A percentile compares a stretch with the other conserved stretches of the same genome.
Evolutionary conservation across 805 yeast species (phyloP).

Genomic region (Pichia phayaonensis): DNA sequence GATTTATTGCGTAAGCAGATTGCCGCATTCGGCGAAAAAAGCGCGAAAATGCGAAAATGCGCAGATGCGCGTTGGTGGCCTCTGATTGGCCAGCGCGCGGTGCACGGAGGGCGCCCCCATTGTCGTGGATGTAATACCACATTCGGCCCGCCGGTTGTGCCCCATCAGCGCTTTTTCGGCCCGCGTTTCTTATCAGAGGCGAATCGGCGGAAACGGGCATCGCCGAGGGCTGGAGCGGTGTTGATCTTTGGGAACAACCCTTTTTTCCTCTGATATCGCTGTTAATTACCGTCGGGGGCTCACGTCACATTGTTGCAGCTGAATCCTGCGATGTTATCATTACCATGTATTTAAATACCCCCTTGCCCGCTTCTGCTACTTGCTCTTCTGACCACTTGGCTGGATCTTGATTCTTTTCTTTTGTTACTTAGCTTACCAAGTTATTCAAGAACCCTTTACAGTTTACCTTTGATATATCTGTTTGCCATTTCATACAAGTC

Average conservation of each 20-base stretch:
- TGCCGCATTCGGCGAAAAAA: no score
- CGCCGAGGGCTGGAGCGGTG: background rate
- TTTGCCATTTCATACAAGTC: background rate
- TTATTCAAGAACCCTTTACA: no score
- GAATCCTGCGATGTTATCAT: no score
- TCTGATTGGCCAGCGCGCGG: background rate
- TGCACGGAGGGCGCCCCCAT: background rate
- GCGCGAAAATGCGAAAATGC: no score
- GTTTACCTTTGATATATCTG: background rate
- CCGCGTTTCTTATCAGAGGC: background rate
- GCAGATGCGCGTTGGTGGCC: background rate
- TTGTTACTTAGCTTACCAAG: no score
- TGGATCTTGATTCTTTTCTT: no score
- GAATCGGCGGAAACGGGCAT: background rate
- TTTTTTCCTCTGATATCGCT: background rate
- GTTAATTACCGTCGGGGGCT: background rate
- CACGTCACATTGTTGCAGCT: background rate
- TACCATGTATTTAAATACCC: no score
- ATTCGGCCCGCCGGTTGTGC: background rate
- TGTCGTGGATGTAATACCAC: no score
- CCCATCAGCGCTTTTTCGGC: background rate
- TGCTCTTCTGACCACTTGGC: no score
- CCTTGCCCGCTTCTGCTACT: background rate
- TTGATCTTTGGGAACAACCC: background rate
- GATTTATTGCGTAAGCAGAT: no score